phyloP scores from a whole-genome alignment of 1,139 yeast genomes.

The Sugiyamaella paludigena region DNA sequence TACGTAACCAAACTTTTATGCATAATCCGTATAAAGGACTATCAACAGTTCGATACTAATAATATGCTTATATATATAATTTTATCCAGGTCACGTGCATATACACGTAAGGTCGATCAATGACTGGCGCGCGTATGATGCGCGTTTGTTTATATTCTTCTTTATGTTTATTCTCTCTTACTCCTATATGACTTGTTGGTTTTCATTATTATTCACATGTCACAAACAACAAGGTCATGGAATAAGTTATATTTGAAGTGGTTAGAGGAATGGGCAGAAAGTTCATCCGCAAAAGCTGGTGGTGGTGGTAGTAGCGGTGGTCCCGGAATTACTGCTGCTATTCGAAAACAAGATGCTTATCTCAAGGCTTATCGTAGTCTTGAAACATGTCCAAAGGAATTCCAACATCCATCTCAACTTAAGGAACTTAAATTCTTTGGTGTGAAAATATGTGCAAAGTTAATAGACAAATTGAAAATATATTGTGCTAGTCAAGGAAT shows the following conservation, averaged over 20 bases:
- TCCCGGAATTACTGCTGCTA: background rate
- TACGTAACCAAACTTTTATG: too few species aligned
- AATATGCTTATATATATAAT: too few species aligned
- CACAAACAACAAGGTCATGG: conserved; percentile 4
- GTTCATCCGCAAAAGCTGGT: conserved; percentile 19
- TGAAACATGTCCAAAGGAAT: conserved; percentile 42
- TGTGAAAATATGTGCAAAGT: conserved; percentile 52
- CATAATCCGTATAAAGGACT: too few species aligned
- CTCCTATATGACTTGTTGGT: background rate
- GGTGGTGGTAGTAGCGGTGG: background rate
- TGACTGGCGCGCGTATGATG: too few species aligned
- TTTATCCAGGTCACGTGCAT: too few species aligned
- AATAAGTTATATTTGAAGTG: conserved; percentile 39
- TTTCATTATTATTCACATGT: background rate
- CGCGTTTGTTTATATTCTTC: too few species aligned
- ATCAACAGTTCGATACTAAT: too few species aligned
- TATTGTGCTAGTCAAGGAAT: conserved; percentile 49
- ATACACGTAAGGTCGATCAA: too few species aligned
- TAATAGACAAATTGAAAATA: conserved; percentile 43
- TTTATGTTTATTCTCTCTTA: background rate
- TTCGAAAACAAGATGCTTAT: conserved; percentile 36
- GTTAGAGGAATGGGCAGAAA: conserved; percentile 43
- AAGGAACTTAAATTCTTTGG: conserved; percentile 57
- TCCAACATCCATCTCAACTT: conserved; percentile 52
- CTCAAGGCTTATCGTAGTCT: conserved; percentile 51